These are phyloP conservation scores for Solanum corneliomulleri DNA, from an alignment of 257 asterid species.

Conservation along the genomic window DNA sequence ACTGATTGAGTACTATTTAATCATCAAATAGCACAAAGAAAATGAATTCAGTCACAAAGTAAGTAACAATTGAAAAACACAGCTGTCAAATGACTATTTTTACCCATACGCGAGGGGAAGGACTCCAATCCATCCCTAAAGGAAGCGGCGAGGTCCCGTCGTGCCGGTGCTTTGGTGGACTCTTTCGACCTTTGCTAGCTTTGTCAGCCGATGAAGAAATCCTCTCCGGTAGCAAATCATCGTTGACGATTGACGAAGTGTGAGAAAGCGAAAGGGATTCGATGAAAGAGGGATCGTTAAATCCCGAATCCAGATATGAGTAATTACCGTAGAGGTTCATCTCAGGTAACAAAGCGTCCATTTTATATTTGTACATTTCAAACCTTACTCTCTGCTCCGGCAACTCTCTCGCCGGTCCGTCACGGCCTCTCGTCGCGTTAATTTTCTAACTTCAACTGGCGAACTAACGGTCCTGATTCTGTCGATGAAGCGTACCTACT, in stretches of 20 bases:
- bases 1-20: background rate
- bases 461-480: background rate
- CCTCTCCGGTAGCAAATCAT: constrained; percentile 9
- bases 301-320: constrained; percentile 38
- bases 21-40: background rate
- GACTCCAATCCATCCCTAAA: constrained; percentile 86
- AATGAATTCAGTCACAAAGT: background rate
- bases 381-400: background rate
- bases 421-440: background rate
- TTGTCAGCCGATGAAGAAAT: constrained; percentile 15
- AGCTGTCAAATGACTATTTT: background rate
- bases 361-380: background rate
- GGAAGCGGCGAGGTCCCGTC: constrained; percentile 81
- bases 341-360: background rate
- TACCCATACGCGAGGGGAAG: constrained; percentile 65
- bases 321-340: constrained; percentile 45
- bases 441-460: background rate
- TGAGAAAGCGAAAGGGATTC: constrained; percentile 34
- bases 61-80: background rate
- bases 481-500: background rate
- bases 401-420: background rate
- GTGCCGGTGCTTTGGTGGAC: constrained; percentile 49
- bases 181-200: constrained; percentile 8
- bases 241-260: constrained; percentile 10
- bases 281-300: constrained; percentile 31